Percentiles rank a stretch among this genome's conserved stretches.
Conservation (phyloP, 345 rosid species). For the Lepidium africanum region DNA sequence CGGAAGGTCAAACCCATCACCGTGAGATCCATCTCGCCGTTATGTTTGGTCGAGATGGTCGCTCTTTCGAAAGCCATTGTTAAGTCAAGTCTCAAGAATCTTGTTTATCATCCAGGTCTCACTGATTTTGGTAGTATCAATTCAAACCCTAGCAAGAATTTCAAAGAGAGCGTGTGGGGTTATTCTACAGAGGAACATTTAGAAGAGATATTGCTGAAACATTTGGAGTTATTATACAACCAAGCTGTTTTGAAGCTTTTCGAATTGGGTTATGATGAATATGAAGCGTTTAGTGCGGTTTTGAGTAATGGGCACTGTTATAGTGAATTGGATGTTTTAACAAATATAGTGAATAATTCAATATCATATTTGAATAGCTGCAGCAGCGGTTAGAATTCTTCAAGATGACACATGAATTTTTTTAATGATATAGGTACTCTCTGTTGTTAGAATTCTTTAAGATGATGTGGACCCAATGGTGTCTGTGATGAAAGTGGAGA, state of each 20-base stretch:
- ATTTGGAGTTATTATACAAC: slow-evolving; percentile 52
- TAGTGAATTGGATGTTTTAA: slow-evolving; percentile 72
- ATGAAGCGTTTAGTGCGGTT: slow-evolving; percentile 60
- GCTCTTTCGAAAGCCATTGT: slow-evolving; percentile 36
- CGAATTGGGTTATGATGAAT: slow-evolving; percentile 58
- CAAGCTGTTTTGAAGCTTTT: slow-evolving; percentile 66
- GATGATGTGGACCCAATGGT: slow-evolving; percentile 99
- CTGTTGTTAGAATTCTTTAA: slow-evolving; percentile 92
- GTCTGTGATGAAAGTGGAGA: slow-evolving; percentile 99
- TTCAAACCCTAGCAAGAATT: slow-evolving; percentile 19
- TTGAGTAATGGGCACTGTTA: slow-evolving; percentile 74
- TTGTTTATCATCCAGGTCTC: slow-evolving; percentile 40
- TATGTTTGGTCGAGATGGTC: slow-evolving; percentile 32
- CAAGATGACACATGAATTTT: no score
- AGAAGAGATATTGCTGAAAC: slow-evolving; percentile 59
- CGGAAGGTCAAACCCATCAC: slow-evolving; percentile 37
- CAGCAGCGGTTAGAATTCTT: neutral
- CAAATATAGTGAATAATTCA: slow-evolving; percentile 64
- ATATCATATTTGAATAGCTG: slow-evolving; percentile 55
- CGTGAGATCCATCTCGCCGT: slow-evolving; percentile 41
- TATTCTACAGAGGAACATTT: slow-evolving; percentile 80
- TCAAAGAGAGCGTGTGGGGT: slow-evolving; percentile 61
- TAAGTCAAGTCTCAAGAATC: slow-evolving; percentile 55
- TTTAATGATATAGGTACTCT: slow-evolving; percentile 50
- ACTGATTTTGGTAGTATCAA: slow-evolving; percentile 25